Conservation (phyloP, 179 eudicot species). For the Silene vulgaris region DNA sequence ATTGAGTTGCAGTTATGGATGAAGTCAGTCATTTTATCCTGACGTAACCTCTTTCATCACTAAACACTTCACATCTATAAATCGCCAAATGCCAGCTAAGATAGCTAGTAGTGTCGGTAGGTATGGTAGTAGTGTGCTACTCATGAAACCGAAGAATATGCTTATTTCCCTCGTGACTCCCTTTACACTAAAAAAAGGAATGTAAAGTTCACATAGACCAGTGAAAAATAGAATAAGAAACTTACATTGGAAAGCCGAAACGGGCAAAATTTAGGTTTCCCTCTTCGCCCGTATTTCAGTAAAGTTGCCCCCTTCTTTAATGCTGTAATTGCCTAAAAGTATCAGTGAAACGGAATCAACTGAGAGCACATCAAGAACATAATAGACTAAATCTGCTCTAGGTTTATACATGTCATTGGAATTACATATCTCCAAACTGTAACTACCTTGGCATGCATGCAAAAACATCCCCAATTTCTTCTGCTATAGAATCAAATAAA, state of each 20-base stretch:
- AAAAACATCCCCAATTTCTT: not conserved
- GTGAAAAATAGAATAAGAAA: not conserved
- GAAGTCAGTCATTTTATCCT: not conserved
- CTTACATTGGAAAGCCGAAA: slow-evolving; percentile 64
- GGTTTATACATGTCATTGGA: not conserved
- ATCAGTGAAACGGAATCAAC: not conserved
- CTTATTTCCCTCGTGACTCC: no score
- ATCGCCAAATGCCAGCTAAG: no score
- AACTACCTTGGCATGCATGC: not conserved
- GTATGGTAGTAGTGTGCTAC: no score
- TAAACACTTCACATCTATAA: no score
- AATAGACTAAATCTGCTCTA: not conserved
- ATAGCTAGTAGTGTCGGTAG: no score
- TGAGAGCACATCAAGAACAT: not conserved
- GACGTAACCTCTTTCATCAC: not conserved
- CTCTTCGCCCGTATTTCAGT: slow-evolving; percentile 67
- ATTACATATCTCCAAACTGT: not conserved
- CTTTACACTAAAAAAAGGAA: no score
- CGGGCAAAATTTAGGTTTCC: slow-evolving; percentile 68
- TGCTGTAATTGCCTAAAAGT: slow-evolving; percentile 51
- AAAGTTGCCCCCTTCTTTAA: slow-evolving; percentile 63
- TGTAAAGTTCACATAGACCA: not conserved
- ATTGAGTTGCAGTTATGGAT: not conserved
- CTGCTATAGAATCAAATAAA: not conserved
- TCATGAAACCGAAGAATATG: no score